These are phyloP conservation scores for Capsicum pubescens DNA, from an alignment of 257 asterid genomes.

Conservation along the genomic window DNA sequence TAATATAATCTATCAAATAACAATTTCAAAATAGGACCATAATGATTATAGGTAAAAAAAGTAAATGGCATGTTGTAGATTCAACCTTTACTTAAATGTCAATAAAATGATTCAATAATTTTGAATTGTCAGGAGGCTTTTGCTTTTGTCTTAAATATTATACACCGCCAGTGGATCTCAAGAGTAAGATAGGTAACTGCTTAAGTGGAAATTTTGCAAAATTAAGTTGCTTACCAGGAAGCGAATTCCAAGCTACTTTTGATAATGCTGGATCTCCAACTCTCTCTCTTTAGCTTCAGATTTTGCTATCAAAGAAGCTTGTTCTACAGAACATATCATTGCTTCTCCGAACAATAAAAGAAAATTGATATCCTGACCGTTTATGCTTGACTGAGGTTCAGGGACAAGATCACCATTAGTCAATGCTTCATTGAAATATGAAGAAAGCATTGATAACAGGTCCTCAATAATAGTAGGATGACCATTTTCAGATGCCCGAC, in stretches of 20 bases:
- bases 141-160: background rate
- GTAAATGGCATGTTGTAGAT: background rate
- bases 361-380: conserved; percentile 36
- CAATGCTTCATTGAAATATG: conserved; percentile 45
- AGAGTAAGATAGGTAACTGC: background rate
- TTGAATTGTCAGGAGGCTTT: background rate
- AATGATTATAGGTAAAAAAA: background rate
- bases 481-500: conserved; percentile 41
- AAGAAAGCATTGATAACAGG: conserved; percentile 51
- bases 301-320: conserved; percentile 39
- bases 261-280: conserved; percentile 40
- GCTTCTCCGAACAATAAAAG: conserved; percentile 54
- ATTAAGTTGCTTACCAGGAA: conserved; percentile 56
- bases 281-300: conserved; percentile 40
- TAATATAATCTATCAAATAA: background rate
- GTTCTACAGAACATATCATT: conserved; percentile 51
- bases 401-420: conserved; percentile 33
- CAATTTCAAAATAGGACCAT: background rate
- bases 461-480: conserved; percentile 50
- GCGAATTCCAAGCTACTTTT: conserved; percentile 51
- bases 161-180: background rate
- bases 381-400: conserved; percentile 41
- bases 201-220: background rate
- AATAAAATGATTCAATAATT: too few relatives aligned
- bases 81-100: too few relatives aligned